A percentile compares a stretch with the other conserved stretches of the same genome.
phyloP scores from a whole-genome alignment of 345 rosid genomes.

The Gossypium rotundifolium region DNA sequence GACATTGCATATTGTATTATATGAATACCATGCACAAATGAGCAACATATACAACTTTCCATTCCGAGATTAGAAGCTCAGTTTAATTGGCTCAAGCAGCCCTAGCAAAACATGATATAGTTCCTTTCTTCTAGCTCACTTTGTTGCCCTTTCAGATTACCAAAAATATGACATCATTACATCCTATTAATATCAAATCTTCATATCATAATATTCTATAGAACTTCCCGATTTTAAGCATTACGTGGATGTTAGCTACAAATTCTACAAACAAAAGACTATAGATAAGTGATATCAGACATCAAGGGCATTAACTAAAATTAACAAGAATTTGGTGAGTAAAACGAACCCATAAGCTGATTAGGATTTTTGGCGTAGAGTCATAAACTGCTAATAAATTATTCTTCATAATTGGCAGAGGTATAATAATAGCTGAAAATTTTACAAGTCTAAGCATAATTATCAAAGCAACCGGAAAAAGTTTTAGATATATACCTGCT shows the following conservation, averaged over 20 bases:
- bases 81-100: neutral
- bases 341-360: neutral
- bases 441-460: neutral
- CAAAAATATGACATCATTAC: neutral
- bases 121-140: neutral
- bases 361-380: neutral
- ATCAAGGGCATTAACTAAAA: neutral
- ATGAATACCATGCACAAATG: neutral
- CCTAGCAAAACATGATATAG: neutral
- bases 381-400: neutral
- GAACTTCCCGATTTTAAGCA: neutral
- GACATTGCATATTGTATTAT: neutral
- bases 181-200: neutral
- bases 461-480: slow-evolving; percentile 7
- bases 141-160: neutral
- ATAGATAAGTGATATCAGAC: neutral
- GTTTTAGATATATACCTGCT: slow-evolving; percentile 60
- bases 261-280: neutral
- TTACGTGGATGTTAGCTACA: neutral
- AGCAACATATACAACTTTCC: neutral
- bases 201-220: neutral
- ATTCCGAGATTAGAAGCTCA: neutral
- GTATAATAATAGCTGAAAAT: neutral
- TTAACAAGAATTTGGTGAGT: neutral
- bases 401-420: neutral